Percentiles rank a stretch among this genome's conserved stretches.
Evolutionary conservation across 192 early-diverging fungal genomes (phyloP).

Genomic region (Coemansia sp.): DNA sequence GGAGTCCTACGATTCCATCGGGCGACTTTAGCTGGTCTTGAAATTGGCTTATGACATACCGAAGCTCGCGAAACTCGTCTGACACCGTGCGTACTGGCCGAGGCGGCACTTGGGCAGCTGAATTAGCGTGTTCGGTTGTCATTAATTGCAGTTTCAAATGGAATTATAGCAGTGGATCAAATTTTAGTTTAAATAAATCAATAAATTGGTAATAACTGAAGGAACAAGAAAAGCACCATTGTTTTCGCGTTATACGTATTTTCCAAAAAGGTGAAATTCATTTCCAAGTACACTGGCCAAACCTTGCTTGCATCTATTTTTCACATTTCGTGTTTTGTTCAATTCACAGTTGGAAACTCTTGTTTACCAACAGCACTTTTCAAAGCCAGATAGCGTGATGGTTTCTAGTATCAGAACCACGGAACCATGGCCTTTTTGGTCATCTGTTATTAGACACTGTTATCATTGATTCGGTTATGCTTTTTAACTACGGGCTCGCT

Average conservation of each 20-base stretch:
- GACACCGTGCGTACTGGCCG: slow-evolving; percentile 37
- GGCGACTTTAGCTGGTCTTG: slow-evolving; percentile 34
- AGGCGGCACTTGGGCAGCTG: slow-evolving; percentile 2
- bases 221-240: not conserved
- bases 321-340: no score
- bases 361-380: no score
- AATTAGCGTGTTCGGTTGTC: not conserved
- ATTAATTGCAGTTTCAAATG: not conserved
- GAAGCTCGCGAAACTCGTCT: slow-evolving; percentile 47
- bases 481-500: no score
- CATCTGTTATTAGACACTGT: no score
- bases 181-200: not conserved
- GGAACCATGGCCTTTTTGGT: no score
- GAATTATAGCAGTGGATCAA: not conserved
- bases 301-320: no score
- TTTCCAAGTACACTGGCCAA: no score
- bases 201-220: not conserved
- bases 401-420: no score
- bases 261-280: not conserved
- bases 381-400: no score
- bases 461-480: no score
- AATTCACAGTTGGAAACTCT: no score
- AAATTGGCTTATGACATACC: slow-evolving; percentile 32
- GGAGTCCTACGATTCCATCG: slow-evolving; percentile 35
- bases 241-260: not conserved